phyloP scores from a whole-genome alignment of 768 basidiomycete species.

The Naganishia friedmannii region DNA sequence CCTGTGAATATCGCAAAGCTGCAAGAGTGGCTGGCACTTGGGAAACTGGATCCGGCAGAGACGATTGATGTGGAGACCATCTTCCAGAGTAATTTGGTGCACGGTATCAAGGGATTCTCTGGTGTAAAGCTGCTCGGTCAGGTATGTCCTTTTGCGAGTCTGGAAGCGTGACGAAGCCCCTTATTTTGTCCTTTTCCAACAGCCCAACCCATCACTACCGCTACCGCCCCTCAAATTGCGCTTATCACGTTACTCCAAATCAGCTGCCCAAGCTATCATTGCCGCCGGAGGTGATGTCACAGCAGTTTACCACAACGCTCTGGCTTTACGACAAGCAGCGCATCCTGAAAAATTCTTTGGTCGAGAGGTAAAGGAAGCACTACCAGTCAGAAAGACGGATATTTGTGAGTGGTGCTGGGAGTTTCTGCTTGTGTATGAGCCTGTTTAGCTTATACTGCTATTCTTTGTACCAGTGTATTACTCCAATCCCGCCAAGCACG shows the following conservation, averaged over 20 bases:
- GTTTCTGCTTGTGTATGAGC: too few species aligned
- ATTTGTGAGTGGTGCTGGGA: slow-evolving; percentile 60
- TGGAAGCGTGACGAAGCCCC: slow-evolving; percentile 55
- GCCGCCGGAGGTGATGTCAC: slow-evolving; percentile 74
- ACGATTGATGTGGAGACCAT: slow-evolving; percentile 86
- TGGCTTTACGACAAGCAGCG: slow-evolving; percentile 65
- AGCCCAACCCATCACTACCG: slow-evolving; percentile 39
- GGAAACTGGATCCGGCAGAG: slow-evolving; percentile 70
- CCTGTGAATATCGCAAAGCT: slow-evolving; percentile 82
- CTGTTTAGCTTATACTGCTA: neutral
- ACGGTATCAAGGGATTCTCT: slow-evolving; percentile 68
- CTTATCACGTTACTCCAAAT: slow-evolving; percentile 79
- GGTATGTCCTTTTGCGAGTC: slow-evolving; percentile 55
- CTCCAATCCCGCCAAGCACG: slow-evolving; percentile 48
- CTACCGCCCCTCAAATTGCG: slow-evolving; percentile 68
- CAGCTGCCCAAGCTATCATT: slow-evolving; percentile 81
- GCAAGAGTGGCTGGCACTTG: slow-evolving; percentile 85
- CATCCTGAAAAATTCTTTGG: slow-evolving; percentile 57
- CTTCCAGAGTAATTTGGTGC: slow-evolving; percentile 79
- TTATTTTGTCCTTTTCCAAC: neutral
- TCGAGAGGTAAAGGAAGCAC: slow-evolving; percentile 68
- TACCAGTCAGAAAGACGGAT: slow-evolving; percentile 79
- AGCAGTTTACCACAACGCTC: slow-evolving; percentile 85
- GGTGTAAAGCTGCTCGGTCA: slow-evolving; percentile 88
- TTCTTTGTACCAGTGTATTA: slow-evolving; percentile 41